Base-by-base conservation (phyloP, 768 basidiomycete species). In the Termitomyces sp. region DNA sequence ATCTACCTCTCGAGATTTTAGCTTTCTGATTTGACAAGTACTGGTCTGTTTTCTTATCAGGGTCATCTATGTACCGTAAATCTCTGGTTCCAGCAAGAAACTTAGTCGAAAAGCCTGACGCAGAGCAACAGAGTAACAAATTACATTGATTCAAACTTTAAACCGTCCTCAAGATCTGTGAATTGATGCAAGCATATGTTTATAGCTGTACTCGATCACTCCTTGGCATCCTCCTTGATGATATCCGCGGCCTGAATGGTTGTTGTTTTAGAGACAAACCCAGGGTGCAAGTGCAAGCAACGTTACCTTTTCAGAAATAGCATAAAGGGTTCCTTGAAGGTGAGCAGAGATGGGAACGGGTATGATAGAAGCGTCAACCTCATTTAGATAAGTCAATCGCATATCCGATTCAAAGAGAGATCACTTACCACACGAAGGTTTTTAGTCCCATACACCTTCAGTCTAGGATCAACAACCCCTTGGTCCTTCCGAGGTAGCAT, bases 361-460 rank as follows among this genome's bases (percentile, higher is more conserved):
- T 20, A 66, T 48, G 36, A 66, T 54, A 20, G 65, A 65, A 3
- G 65, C 64, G 54, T 68, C 67, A 12, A 65, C 60, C 65, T 67
- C 39, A 47, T 54, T 6, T 5, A 13, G 5, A 6, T 20, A 3
- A 24, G 6, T 12, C 2, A 24, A 8, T n/a, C 18, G 12, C 2
- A 3, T 22, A 11, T 12, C 20, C 2, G 9, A 4, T 45, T 11
- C 12, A 45, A 24, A 6, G 6, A 13, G 13, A 24, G 24, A n/a
- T 2, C 2, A 70, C 69, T 70, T n/a, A 69, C 72, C 44, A 75
- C 72, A 8, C 75, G 66, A 6, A 75, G 68, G 50, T 76, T 76
- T 15, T 55, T 58, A 6, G 68, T 68, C 6, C 74, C 76, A 63
- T 77, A 75, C 3, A 77, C 69, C 57, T 57, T 69, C 54, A 77